Evolutionary conservation across 495 filamentous ascomycete species (phyloP).

Genomic region (Hypoxylon lienhwacheense): DNA sequence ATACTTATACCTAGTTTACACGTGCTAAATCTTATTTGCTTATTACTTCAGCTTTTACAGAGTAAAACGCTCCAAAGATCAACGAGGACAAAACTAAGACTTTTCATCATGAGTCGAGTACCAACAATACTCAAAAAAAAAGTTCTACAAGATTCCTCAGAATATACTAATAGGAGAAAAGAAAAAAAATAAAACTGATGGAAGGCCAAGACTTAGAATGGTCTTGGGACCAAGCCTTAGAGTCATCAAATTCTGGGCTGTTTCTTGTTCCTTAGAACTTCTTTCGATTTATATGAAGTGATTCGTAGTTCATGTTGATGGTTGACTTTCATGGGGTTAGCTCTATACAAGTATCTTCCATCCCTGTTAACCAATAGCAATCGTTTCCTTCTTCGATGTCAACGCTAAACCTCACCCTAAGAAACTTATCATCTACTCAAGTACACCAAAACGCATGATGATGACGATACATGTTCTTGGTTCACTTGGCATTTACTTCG

Average conservation of each 20-base stretch:
- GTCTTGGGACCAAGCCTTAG: constrained; percentile 24
- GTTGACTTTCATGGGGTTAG: constrained; percentile 25
- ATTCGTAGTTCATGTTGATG: constrained; percentile 19
- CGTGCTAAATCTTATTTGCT: constrained; percentile 4
- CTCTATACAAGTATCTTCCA: constrained; percentile 1
- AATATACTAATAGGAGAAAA: no score
- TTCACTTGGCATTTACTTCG: constrained; percentile 30
- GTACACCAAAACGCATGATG: constrained; percentile 18
- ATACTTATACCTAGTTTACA: no score
- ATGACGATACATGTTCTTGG: constrained; percentile 27
- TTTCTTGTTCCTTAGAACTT: constrained; percentile 25
- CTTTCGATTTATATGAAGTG: constrained; percentile 15
- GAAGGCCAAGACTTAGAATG: constrained; percentile 24
- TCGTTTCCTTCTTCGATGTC: neutral
- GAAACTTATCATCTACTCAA: constrained; percentile 17
- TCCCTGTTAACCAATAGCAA: constrained; percentile 12
- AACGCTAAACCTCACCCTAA: constrained; percentile 9
- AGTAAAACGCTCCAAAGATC: neutral
- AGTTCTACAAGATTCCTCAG: constrained; percentile 7
- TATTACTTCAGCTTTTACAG: no score
- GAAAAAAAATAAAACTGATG: constrained; percentile 27
- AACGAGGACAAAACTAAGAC: constrained; percentile 7
- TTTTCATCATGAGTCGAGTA: constrained; percentile 1
- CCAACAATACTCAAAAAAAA: constrained; percentile 2
- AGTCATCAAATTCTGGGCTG: no score